Conservation (phyloP, 768 basidiomycete genomes). For the Serendipita sp. region DNA sequence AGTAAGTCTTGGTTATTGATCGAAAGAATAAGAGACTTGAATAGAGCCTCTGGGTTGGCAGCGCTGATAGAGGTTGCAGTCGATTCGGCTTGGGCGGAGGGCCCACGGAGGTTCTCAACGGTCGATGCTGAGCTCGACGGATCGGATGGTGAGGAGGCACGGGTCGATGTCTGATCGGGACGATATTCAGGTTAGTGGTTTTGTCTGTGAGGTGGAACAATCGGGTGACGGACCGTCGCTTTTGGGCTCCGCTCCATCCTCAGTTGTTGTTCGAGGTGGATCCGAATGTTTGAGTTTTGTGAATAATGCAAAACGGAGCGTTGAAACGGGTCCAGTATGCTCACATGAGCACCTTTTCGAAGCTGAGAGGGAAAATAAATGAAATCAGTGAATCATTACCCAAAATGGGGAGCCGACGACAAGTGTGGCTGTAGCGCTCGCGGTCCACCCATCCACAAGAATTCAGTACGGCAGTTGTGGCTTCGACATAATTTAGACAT, state of each 20-base stretch:
- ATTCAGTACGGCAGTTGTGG: background rate
- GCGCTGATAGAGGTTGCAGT: background rate
- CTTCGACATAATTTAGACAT: background rate
- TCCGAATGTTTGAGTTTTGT: background rate
- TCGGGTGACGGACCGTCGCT: constrained; percentile 2
- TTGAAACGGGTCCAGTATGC: background rate
- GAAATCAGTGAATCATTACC: background rate
- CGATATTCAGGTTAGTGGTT: background rate
- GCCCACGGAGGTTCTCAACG: background rate
- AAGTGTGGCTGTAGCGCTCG: background rate
- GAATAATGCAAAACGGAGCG: constrained; percentile 3
- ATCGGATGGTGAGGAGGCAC: background rate
- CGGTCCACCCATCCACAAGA: background rate
- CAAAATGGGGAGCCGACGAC: background rate
- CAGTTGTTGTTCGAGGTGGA: constrained; percentile 1
- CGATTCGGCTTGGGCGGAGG: background rate
- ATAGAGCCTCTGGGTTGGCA: background rate
- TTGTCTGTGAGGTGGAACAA: background rate
- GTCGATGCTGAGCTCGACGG: background rate
- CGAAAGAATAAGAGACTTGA: background rate
- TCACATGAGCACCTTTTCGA: background rate
- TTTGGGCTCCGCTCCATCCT: background rate
- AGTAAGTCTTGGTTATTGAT: background rate
- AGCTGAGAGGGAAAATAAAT: background rate
- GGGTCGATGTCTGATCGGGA: background rate